A percentile compares a stretch with the other conserved stretches of the same genome.
These are phyloP conservation scores for Diplodia scrobiculata DNA, from an alignment of 2,329 filamentous ascomycete genomes.

Conservation along the genomic window DNA sequence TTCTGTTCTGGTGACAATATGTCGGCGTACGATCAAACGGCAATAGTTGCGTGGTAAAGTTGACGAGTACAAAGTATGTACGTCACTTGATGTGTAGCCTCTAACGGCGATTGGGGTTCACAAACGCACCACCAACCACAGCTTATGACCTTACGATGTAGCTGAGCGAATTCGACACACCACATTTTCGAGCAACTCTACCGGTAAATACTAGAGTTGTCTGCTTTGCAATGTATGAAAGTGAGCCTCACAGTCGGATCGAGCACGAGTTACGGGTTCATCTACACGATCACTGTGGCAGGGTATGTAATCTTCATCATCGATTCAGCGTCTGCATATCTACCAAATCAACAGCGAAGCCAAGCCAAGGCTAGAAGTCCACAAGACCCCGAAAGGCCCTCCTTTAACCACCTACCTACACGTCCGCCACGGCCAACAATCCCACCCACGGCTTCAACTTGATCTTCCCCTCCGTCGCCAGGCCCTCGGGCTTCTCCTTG, in stretches of 20 bases:
- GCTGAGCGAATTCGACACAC: too few relatives aligned
- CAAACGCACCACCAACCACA: too few relatives aligned
- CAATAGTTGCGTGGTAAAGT: too few relatives aligned
- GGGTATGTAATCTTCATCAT: background rate
- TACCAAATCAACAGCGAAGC: background rate
- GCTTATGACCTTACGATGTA: too few relatives aligned
- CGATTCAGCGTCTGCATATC: background rate
- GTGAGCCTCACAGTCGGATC: background rate
- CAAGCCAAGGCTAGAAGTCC: too few relatives aligned
- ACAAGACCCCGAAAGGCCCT: background rate
- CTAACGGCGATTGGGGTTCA: too few relatives aligned
- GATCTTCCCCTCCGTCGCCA: slow-evolving; percentile 34
- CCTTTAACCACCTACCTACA: background rate
- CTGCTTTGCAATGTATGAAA: background rate
- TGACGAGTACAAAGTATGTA: too few relatives aligned
- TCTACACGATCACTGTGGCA: background rate
- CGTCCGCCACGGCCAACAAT: slow-evolving; percentile 34
- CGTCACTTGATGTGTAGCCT: too few relatives aligned
- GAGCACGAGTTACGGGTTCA: background rate
- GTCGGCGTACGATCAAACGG: too few relatives aligned
- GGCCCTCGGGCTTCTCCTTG: slow-evolving; percentile 2
- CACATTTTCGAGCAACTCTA: too few relatives aligned
- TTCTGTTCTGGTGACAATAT: too few relatives aligned
- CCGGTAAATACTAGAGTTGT: too few relatives aligned
- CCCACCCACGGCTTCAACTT: slow-evolving; percentile 43